These are phyloP conservation scores for Jamesozyma lodderae DNA, from an alignment of 805 yeast species.

Conservation along the genomic window DNA sequence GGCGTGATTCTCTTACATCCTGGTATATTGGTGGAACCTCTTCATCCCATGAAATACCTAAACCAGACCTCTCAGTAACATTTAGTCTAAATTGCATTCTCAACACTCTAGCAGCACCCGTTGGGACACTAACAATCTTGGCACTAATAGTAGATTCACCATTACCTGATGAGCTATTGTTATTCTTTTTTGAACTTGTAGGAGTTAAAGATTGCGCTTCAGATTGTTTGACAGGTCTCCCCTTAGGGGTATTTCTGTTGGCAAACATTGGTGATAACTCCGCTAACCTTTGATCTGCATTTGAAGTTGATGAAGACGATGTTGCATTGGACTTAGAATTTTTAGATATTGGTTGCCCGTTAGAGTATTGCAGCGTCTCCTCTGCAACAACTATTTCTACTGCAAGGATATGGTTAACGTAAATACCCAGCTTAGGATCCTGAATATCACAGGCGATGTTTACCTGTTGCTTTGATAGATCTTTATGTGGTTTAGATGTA, in stretches of 20 bases:
- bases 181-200: conserved; percentile 6
- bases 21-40: conserved; percentile 97
- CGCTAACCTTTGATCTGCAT: conserved; percentile 34
- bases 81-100: conserved; percentile 88
- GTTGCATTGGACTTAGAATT: not conserved
- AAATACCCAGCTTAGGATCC: conserved; percentile 72
- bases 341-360: conserved; percentile 23
- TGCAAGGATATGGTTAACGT: conserved; percentile 65
- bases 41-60: conserved; percentile 97
- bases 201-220: conserved; percentile 9
- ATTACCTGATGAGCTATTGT: not conserved
- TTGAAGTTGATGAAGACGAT: conserved; percentile 4
- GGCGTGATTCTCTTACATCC: conserved; percentile 59
- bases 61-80: conserved; percentile 83
- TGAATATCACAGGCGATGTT: conserved; percentile 72
- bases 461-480: conserved; percentile 15
- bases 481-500: conserved; percentile 31
- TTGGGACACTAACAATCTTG: conserved; percentile 55
- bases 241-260: conserved; percentile 24
- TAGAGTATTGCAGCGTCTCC: conserved; percentile 48
- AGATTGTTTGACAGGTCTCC: conserved; percentile 17
- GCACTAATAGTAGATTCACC: conserved; percentile 3
- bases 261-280: conserved; percentile 38
- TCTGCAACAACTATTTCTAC: conserved; percentile 94
- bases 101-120: conserved; percentile 91